phyloP scores from a whole-genome alignment of 2,329 filamentous ascomycete genomes.

The Truncatella angustata region DNA sequence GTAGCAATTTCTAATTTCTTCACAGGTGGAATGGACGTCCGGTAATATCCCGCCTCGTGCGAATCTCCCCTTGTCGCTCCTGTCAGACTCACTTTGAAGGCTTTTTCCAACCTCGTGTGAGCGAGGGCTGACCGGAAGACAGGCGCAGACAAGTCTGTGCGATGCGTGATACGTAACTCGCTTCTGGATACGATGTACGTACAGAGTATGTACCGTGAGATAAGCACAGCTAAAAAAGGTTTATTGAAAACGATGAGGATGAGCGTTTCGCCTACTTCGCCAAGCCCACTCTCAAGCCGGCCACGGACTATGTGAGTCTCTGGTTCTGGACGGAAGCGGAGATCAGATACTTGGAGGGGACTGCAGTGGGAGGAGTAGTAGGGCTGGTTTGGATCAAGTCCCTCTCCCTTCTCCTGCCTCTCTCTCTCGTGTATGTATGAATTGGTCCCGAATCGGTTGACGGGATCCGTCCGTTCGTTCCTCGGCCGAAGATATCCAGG shows the following conservation, averaged over 20 bases:
- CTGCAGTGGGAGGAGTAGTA: not conserved
- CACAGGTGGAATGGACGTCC: constrained; percentile 6
- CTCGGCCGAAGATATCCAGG: not conserved
- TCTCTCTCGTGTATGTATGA: not conserved
- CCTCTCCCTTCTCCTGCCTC: no score
- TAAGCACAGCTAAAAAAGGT: no score
- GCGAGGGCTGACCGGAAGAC: no score
- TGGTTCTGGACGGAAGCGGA: no score
- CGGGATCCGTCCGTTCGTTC: not conserved
- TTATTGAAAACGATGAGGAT: not conserved
- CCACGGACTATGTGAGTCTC: not conserved
- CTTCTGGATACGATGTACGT: no score
- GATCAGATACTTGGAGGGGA: no score
- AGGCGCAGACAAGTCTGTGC: no score
- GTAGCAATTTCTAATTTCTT: constrained; percentile 11
- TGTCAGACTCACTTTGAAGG: no score
- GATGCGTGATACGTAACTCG: no score
- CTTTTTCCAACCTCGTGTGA: no score
- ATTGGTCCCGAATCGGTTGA: not conserved
- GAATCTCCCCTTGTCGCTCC: constrained; percentile 1
- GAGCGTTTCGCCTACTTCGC: no score
- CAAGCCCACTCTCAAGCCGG: not conserved
- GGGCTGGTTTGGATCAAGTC: constrained; percentile 1
- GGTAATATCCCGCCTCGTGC: constrained; percentile 3
- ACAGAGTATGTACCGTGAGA: no score